Evolutionary conservation across 2,329 filamentous ascomycete genomes (phyloP).

Genomic region (Sporothrix protearum): DNA sequence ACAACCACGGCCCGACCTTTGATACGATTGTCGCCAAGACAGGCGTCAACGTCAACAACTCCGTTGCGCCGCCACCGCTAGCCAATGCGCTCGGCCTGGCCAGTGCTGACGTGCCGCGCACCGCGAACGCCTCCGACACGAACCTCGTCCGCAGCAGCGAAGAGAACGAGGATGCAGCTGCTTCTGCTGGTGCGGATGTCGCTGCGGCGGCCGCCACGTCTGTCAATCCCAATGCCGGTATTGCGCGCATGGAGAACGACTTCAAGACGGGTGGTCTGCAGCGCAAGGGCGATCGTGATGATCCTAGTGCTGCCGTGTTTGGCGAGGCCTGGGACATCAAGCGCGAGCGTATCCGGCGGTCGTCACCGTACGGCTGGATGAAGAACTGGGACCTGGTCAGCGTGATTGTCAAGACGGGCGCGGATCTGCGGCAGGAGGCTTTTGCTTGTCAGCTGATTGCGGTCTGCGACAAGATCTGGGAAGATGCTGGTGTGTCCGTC

Average conservation of each 20-base stretch:
- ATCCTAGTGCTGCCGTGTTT: constrained; percentile 81
- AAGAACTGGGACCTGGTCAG: constrained; percentile 86
- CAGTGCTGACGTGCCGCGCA: neutral
- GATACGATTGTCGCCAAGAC: constrained; percentile 77
- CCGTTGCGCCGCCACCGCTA: constrained; percentile 23
- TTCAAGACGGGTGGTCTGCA: constrained; percentile 81
- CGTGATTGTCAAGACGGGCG: constrained; percentile 83
- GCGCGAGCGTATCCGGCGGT: constrained; percentile 76
- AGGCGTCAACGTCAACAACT: constrained; percentile 48
- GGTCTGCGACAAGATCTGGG: constrained; percentile 78
- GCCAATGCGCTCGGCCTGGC: neutral
- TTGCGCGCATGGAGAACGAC: constrained; percentile 84
- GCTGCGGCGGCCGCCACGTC: constrained; percentile 41
- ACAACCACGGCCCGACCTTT: constrained; percentile 69
- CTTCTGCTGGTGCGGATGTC: constrained; percentile 32
- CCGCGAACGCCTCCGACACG: neutral
- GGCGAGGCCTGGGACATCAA: constrained; percentile 83
- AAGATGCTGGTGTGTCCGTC: constrained; percentile 69
- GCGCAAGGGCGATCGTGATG: constrained; percentile 75
- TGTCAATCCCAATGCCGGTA: constrained; percentile 67
- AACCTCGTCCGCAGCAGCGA: constrained; percentile 10
- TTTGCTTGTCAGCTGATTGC: constrained; percentile 83
- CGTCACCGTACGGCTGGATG: constrained; percentile 83
- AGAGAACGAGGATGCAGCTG: constrained; percentile 10
- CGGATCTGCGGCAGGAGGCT: constrained; percentile 77